Base-by-base conservation (phyloP, 257 asterid genomes). In the Primulina huaijiensis region DNA sequence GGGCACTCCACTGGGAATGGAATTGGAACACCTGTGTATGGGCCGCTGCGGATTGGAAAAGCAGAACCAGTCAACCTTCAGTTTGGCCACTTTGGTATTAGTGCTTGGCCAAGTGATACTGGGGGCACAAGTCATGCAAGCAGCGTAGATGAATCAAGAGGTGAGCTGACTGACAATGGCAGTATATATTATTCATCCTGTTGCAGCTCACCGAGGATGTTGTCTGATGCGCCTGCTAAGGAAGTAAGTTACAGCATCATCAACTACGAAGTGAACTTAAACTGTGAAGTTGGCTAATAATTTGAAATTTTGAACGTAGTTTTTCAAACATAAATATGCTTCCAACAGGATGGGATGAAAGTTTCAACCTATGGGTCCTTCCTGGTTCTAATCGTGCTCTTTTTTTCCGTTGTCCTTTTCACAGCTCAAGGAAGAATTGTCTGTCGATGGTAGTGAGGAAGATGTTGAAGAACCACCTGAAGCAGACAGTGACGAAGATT, bases 371-470 rank as follows among this genome's bases (percentile, higher is more conserved):
- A 8, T 58, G 21, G 52, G 2, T 56, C 9, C 8, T 52, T 7
- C 1, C 16, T 17, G 16, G 19, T 33, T 63, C 29, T 64, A 57
- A 16, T 7, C 67, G 64, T 46, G 52, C 66, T 73, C 55, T 52
- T 31, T 64, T 68, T 63, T 3, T 33, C 46, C 70, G 60, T 69
- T 62, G n/a, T 68, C n/a, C 67, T 76, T 69, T 58, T 75, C 75
- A 58, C 88, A 94, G 99, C 96, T 78, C 29, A 91, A 81, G 86
- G 97, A 94, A 80, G 97, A 91, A 68, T 82, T 78, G 7, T 94
- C 97, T 11, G 99, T 94, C 82, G 85, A 89, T 64, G 97, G 97
- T 60, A 91, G 97, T 75, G 99, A 94, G 67, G 99, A 94, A 80
- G 99, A 89, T 80, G 87, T 76, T 62, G 97, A 86, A 20, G 99